Evolutionary conservation across 2,329 filamentous ascomycete species (phyloP).

Genomic region (Trichoderma pleuroti): DNA sequence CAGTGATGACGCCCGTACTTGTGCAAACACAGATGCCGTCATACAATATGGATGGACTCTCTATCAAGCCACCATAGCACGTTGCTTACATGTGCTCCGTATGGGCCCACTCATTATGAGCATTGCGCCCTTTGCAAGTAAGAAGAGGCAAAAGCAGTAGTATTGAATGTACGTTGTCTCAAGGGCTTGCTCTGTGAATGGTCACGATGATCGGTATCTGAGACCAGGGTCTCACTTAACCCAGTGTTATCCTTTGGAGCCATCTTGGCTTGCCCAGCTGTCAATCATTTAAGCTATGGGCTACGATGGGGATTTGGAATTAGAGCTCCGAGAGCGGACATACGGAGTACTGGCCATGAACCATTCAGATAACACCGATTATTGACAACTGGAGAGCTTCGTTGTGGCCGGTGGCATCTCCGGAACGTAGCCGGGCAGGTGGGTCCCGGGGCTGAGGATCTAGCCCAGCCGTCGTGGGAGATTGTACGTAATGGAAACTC

Average conservation of each 20-base stretch:
- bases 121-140: background rate
- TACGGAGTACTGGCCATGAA: background rate
- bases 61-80: background rate
- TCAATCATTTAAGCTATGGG: background rate
- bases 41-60: background rate
- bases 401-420: background rate
- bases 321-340: background rate
- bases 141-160: background rate
- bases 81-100: background rate
- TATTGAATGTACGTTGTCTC: background rate
- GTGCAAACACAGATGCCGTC: background rate
- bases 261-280: background rate
- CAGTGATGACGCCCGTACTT: background rate
- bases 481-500: constrained; percentile 12
- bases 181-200: background rate
- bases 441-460: background rate
- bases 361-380: background rate
- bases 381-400: background rate
- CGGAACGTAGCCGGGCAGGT: background rate
- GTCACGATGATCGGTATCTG: background rate
- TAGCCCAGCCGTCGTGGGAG: constrained; percentile 1
- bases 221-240: background rate
- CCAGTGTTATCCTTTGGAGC: background rate
- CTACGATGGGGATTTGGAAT: background rate
- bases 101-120: background rate